These are phyloP conservation scores for Tuber magnatum DNA, from an alignment of 495 filamentous ascomycete genomes.

Conservation along the genomic window DNA sequence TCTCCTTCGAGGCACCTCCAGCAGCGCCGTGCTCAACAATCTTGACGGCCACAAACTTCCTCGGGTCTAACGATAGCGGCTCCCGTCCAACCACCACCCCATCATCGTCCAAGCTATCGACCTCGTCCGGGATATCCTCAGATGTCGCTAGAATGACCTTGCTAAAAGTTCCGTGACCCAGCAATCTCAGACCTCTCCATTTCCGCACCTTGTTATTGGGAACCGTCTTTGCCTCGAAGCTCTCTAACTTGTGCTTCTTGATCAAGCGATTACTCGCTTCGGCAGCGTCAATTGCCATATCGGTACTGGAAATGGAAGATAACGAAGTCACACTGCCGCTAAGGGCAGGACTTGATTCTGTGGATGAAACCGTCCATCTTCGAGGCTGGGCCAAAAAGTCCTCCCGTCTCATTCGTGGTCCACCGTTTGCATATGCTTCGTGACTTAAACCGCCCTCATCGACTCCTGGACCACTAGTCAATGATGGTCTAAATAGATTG, in stretches of 20 bases:
- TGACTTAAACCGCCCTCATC: conserved; percentile 42
- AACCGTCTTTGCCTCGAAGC: conserved; percentile 57
- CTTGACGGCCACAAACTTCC: conserved; percentile 84
- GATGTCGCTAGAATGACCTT: conserved; percentile 80
- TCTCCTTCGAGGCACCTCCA: conserved; percentile 74
- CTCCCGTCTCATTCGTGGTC: conserved; percentile 48
- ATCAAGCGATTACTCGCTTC: conserved; percentile 30
- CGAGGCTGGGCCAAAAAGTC: conserved; percentile 46
- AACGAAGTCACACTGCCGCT: conserved; percentile 42
- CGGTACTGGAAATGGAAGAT: conserved; percentile 41
- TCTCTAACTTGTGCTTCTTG: conserved; percentile 47
- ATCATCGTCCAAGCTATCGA: conserved; percentile 43
- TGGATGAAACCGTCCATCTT: conserved; percentile 47
- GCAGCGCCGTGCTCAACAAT: conserved; percentile 89
- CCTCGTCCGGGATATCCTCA: conserved; percentile 44
- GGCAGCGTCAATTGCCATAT: conserved; percentile 32
- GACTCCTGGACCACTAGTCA: conserved; percentile 22
- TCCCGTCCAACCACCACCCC: conserved; percentile 46
- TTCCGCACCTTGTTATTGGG: conserved; percentile 52
- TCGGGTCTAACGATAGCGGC: conserved; percentile 45
- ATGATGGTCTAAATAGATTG: conserved; percentile 27
- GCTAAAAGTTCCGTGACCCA: conserved; percentile 94
- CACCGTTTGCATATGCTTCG: conserved; percentile 46
- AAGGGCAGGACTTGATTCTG: conserved; percentile 38
- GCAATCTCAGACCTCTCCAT: conserved; percentile 68